Evolutionary conservation across 164 flowering plant genomes (phyloP).

Genomic region (Santalum album): DNA sequence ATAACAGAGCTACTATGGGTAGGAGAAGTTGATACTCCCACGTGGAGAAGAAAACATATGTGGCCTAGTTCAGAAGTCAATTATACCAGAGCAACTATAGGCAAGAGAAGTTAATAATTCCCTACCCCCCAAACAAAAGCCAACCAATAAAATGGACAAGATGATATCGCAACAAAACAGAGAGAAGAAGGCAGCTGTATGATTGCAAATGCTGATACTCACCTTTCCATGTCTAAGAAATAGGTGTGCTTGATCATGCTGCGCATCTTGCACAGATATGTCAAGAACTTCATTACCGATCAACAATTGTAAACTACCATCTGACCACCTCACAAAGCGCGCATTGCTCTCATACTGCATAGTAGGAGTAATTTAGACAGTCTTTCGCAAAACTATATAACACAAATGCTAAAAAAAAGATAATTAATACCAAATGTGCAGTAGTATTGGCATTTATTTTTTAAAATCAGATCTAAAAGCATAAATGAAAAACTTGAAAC

Average conservation of each 20-base stretch:
- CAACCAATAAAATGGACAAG: background rate
- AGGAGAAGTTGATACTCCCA: no score
- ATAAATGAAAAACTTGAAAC: no score
- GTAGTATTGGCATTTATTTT: no score
- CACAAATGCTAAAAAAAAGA: background rate
- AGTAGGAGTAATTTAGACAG: background rate
- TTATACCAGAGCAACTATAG: no score
- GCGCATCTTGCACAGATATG: slow-evolving; percentile 86
- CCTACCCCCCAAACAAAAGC: background rate
- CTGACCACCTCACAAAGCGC: slow-evolving; percentile 98
- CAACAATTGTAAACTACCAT: slow-evolving; percentile 84
- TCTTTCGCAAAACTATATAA: background rate
- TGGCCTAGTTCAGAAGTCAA: no score
- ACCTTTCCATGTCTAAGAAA: slow-evolving; percentile 96
- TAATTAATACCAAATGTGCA: no score
- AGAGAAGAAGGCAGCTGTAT: no score
- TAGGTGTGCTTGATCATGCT: slow-evolving; percentile 91
- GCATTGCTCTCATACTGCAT: slow-evolving; percentile 97
- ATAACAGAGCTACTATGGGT: no score
- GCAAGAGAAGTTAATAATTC: no score
- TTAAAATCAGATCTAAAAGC: no score
- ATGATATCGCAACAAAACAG: background rate
- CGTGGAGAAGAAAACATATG: no score
- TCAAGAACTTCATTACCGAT: slow-evolving; percentile 98
- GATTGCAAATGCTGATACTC: background rate